Base-by-base conservation (phyloP, 225 moss, liverwort and hornwort genomes). In the Bryum argenteum region DNA sequence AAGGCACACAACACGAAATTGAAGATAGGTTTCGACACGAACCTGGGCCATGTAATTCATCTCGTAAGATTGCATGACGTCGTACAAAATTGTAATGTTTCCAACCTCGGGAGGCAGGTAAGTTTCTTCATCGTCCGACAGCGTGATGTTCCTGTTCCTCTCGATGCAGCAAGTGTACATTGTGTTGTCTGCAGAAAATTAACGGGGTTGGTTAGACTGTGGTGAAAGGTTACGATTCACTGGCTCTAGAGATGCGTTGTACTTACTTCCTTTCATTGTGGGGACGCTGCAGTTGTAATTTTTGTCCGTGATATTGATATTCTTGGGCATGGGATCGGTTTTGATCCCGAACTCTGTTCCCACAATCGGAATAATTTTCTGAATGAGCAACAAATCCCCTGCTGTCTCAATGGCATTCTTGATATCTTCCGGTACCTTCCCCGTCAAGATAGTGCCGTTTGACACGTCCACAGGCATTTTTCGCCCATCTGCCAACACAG, bases 321-420 rank as follows among this genome's bases (percentile, higher is more conserved):
- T 84, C 41, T 62, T 61, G 5, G 92, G 92, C 78, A 92, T 86
- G 11, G 94, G 94, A 50, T 76, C 90, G 9, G 37, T 72, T 21
- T 84, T 84, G 21, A 95, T 41, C 15, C 94, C 94, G 57, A 95
- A 92, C 85, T 95, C 94, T 8, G 94, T 95, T 41, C 94, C 94
- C n/a, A 85, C 61, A 0, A 95, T 8, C 19, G 50, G 70, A 11
- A 87, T 72, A 0, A 60, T 44, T 15, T 75, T 90, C 72, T 78
- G 79, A 20, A 92, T 95, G 1, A 74, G 78, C 16, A 1, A 4
- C 1, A 71, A 72, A 48, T 95, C 15, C 15, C 92, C 89, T 9
- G 94, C 94, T 44, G 94, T 95, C 50, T 86, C 84, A 21, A 95
- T 95, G 58, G 94, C 91, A 57, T 92, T 95, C 67, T 77, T 58